A percentile compares a stretch with the other conserved stretches of the same genome.
phyloP scores from a whole-genome alignment of 2,329 filamentous ascomycete genomes.

The Nemania sp. region DNA sequence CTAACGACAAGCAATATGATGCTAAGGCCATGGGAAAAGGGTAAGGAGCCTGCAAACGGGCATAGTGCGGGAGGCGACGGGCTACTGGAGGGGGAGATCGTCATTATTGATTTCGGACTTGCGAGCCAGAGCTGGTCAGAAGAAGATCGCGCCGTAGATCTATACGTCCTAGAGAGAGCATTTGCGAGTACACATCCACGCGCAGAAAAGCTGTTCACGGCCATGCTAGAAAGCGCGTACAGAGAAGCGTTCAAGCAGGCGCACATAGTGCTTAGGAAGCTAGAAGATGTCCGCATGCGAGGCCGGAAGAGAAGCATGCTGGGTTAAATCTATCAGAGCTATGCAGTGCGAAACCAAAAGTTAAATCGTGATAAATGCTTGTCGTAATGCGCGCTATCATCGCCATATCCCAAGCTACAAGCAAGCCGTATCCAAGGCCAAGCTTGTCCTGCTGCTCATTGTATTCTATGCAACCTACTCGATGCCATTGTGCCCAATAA shows the following conservation, averaged over 20 bases:
- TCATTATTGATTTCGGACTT: constrained; percentile 95
- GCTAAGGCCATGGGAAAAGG: constrained; percentile 64
- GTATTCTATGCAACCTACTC: constrained; percentile 36
- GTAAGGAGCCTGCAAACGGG: constrained; percentile 35
- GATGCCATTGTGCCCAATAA: constrained; percentile 24
- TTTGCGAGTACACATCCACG: constrained; percentile 95
- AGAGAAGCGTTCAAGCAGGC: constrained; percentile 79
- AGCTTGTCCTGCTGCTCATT: constrained; percentile 23
- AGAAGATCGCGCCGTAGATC: constrained; percentile 93
- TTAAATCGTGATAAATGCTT: constrained; percentile 21
- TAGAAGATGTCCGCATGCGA: constrained; percentile 93
- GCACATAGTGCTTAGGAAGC: constrained; percentile 77
- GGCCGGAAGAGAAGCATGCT: constrained; percentile 98
- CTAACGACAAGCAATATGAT: constrained; percentile 98
- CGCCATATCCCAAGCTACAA: constrained; percentile 11
- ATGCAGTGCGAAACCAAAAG: constrained; percentile 13
- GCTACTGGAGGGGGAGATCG: constrained; percentile 76
- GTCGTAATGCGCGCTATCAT: constrained; percentile 27
- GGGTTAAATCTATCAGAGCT: constrained; percentile 63
- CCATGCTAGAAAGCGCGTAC: constrained; percentile 79
- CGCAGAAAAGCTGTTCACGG: constrained; percentile 79
- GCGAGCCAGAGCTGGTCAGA: constrained; percentile 84
- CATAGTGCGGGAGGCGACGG: constrained; percentile 38
- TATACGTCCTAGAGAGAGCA: constrained; percentile 94
- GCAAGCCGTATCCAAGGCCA: constrained; percentile 9